Base-by-base conservation (phyloP, 2,329 filamentous ascomycete species). In the Xylariaceae sp. region DNA sequence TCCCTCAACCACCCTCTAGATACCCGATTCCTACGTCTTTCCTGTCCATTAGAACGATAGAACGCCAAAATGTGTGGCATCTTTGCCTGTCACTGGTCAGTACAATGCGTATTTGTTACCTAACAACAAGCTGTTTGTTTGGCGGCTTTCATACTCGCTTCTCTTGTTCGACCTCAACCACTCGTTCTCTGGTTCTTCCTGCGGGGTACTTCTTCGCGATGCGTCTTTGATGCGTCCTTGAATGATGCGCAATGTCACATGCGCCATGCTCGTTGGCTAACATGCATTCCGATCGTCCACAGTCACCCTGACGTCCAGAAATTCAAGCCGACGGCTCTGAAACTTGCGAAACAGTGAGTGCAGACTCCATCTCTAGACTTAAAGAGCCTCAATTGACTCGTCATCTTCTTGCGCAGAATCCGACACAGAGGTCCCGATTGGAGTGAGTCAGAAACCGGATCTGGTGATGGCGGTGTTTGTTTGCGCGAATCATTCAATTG, bases 351-450 rank as follows among this genome's bases (percentile, higher is more conserved):
- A 83, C 88, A 90, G 91, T 96, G 84, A 77, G 89, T 84, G 13
- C 8, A n/a, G 17, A 53, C 56, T 51, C 13, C 54, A 2, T 44
- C 37, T 23, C 41, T 11, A 54, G 23, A 30, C 23, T 41, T 7
- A 41, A 41, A 52, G 49, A 61, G 57, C 57, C 59, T 67, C 66
- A 74, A 75, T 74, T 77, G 73, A 79, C 79, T 67, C 67, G 65
- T 10, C n/a, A 3, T 51, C 4, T 61, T 61, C 64, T 15, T 71
- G 65, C 67, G 69, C 74, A 95, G 91, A 74, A 85, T 97, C 73
- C 92, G 95, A 71, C 94, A 99, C 78, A 88, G 94, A 77, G 94
- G 94, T 69, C 94, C 94, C 71, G 94, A 99, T 81, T 99, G 94
- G 94, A 96, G 91, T 94, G 81, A 88, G 89, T 85, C 70, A 64